A percentile compares a stretch with the other conserved stretches of the same genome.
phyloP scores from a whole-genome alignment of 495 filamentous ascomycete species.

The Daldinia vernicosa region DNA sequence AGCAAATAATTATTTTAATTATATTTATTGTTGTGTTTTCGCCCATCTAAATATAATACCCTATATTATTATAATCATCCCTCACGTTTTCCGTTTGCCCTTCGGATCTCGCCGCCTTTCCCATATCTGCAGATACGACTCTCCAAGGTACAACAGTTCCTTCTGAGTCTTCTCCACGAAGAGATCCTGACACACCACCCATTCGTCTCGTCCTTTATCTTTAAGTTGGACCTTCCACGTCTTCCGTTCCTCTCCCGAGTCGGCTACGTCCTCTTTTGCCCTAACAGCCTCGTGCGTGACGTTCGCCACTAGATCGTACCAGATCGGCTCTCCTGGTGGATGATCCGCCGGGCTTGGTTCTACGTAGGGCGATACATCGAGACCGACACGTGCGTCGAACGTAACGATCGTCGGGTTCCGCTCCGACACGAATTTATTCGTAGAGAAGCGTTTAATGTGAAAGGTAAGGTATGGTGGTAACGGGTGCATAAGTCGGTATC shows the following conservation, averaged over 20 bases:
- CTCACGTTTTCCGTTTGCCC: conserved; percentile 42
- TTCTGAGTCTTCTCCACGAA: conserved; percentile 86
- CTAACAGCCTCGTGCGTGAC: conserved; percentile 91
- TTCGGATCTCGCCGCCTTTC: conserved; percentile 69
- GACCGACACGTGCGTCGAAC: conserved; percentile 75
- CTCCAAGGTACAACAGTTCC: conserved; percentile 89
- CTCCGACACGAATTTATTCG: conserved; percentile 95
- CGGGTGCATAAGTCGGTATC: conserved; percentile 91
- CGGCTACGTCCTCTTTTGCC: conserved; percentile 74
- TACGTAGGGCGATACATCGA: conserved; percentile 91
- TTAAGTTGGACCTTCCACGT: conserved; percentile 77
- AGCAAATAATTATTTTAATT: not conserved
- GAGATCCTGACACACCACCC: conserved; percentile 93
- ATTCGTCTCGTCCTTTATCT: conserved; percentile 75
- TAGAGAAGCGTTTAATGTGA: conserved; percentile 95
- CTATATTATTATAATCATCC: not conserved
- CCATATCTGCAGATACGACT: conserved; percentile 97
- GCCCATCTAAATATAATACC: not conserved
- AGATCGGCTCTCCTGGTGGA: conserved; percentile 83
- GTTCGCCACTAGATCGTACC: conserved; percentile 97
- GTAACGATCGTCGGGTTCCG: conserved; percentile 98
- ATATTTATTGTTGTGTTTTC: not conserved
- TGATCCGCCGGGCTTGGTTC: conserved; percentile 54
- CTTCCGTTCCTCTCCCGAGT: conserved; percentile 84
- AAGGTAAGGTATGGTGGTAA: conserved; percentile 91